Conservation (phyloP, 2,329 filamentous ascomycete species). For the Verticillium isaacii region DNA sequence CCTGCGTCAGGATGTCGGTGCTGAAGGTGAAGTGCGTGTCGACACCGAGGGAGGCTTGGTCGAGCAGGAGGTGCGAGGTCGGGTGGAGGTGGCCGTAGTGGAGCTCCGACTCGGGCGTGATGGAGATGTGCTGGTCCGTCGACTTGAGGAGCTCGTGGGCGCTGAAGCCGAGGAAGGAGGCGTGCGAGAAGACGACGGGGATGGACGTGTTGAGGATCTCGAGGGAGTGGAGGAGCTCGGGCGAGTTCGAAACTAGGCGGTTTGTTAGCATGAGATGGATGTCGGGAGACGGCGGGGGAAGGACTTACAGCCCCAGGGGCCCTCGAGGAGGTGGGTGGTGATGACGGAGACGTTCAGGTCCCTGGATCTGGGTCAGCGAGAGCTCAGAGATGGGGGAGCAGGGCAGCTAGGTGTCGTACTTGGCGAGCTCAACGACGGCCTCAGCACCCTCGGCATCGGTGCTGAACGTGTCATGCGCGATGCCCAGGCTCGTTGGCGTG, state of each 20-base stretch:
- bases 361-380: conserved; percentile 4
- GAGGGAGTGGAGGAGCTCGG: conserved; percentile 28
- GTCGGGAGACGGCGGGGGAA: neutral
- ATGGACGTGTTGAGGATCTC: conserved; percentile 36
- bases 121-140: conserved; percentile 49
- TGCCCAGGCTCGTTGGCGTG: conserved; percentile 29
- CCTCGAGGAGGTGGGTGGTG: conserved; percentile 38
- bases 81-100: conserved; percentile 52
- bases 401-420: conserved; percentile 13
- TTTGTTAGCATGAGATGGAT: neutral
- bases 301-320: conserved; percentile 25
- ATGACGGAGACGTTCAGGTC: conserved; percentile 36
- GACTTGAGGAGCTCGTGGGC: conserved; percentile 37
- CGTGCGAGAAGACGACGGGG: conserved; percentile 50
- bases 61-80: conserved; percentile 34
- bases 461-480: conserved; percentile 33
- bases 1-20: conserved; percentile 45
- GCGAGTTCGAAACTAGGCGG: conserved; percentile 24
- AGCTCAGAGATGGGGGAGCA: neutral
- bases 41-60: conserved; percentile 48
- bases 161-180: conserved; percentile 32
- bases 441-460: conserved; percentile 16
- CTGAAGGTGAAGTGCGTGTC: conserved; percentile 51
- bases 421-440: conserved; percentile 25
- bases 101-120: conserved; percentile 55